These are phyloP conservation scores for Galerina marginata DNA, from an alignment of 768 basidiomycete genomes.

Conservation along the genomic window DNA sequence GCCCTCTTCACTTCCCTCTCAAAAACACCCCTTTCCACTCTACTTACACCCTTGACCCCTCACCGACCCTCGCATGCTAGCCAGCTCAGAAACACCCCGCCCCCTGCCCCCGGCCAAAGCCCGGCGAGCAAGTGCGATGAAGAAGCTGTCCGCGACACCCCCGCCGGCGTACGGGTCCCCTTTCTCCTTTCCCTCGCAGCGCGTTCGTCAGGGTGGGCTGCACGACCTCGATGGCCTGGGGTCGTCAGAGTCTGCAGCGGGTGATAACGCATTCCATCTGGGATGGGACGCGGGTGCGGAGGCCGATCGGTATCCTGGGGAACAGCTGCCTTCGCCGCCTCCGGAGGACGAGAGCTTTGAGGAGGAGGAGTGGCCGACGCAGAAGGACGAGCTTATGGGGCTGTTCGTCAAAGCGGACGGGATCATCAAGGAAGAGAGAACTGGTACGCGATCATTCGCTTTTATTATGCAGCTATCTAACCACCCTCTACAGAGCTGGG, in stretches of 20 bases:
- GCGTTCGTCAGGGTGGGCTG: constrained; percentile 15
- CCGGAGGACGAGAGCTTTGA: neutral
- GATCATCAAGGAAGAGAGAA: constrained; percentile 79
- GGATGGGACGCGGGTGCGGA: constrained; percentile 22
- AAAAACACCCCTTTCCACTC: neutral
- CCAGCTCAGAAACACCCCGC: constrained; percentile 56
- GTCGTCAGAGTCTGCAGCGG: neutral
- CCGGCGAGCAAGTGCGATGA: constrained; percentile 50
- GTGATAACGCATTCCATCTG: constrained; percentile 28
- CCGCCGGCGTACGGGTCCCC: constrained; percentile 62
- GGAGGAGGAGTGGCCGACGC: constrained; percentile 35
- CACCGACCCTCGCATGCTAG: constrained; percentile 33
- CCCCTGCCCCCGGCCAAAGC: constrained; percentile 75
- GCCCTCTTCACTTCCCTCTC: no score
- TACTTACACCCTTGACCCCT: constrained; percentile 1
- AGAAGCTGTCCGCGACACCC: constrained; percentile 43
- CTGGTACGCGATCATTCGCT: constrained; percentile 47
- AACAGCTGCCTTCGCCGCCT: constrained; percentile 16
- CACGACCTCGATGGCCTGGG: constrained; percentile 20
- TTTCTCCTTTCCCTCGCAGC: constrained; percentile 34
- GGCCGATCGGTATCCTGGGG: neutral
- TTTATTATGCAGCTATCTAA: neutral
- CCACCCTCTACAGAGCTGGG: constrained; percentile 56
- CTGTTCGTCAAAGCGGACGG: constrained; percentile 75
- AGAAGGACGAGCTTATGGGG: constrained; percentile 74